Percentiles rank a stretch among this genome's conserved stretches.
Evolutionary conservation across 2,329 filamentous ascomycete species (phyloP).

Genomic region (Dendrostoma leiphaemia): DNA sequence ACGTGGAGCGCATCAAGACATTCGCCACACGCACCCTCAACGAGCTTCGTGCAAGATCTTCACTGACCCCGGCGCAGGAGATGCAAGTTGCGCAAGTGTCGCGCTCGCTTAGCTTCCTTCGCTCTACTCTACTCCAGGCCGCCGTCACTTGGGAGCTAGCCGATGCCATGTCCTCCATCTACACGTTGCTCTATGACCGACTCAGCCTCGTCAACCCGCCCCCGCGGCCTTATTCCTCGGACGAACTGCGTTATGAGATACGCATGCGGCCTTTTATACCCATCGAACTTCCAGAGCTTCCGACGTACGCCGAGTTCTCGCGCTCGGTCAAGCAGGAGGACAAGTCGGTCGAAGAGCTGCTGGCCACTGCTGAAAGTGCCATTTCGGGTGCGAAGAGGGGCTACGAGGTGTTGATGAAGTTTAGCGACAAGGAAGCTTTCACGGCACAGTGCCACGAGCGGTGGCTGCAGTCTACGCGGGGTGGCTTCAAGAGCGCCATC

Average conservation of each 20-base stretch:
- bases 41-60: slow-evolving; percentile 27
- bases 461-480: slow-evolving; percentile 60
- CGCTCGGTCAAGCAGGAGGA: slow-evolving; percentile 40
- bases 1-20: slow-evolving; percentile 71
- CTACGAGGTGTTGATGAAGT: slow-evolving; percentile 54
- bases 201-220: slow-evolving; percentile 51
- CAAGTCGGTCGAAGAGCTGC: slow-evolving; percentile 36
- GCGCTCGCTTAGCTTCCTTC: slow-evolving; percentile 53
- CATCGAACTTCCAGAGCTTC: slow-evolving; percentile 66
- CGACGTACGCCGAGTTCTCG: slow-evolving; percentile 61
- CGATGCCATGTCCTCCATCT: slow-evolving; percentile 58
- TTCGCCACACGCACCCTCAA: slow-evolving; percentile 50
- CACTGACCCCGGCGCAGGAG: slow-evolving; percentile 32
- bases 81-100: slow-evolving; percentile 45
- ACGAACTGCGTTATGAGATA: slow-evolving; percentile 71
- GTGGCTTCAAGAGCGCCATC: slow-evolving; percentile 68
- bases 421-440: slow-evolving; percentile 52
- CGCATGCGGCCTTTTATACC: slow-evolving; percentile 81
- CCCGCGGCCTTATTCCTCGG: slow-evolving; percentile 62
- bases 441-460: slow-evolving; percentile 56
- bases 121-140: slow-evolving; percentile 62
- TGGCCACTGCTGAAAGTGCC: slow-evolving; percentile 44
- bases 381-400: slow-evolving; percentile 50
- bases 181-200: slow-evolving; percentile 59
- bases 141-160: slow-evolving; percentile 59